phyloP scores from a whole-genome alignment of 2,329 filamentous ascomycete genomes.

The Torrubiellomyces zombiae region DNA sequence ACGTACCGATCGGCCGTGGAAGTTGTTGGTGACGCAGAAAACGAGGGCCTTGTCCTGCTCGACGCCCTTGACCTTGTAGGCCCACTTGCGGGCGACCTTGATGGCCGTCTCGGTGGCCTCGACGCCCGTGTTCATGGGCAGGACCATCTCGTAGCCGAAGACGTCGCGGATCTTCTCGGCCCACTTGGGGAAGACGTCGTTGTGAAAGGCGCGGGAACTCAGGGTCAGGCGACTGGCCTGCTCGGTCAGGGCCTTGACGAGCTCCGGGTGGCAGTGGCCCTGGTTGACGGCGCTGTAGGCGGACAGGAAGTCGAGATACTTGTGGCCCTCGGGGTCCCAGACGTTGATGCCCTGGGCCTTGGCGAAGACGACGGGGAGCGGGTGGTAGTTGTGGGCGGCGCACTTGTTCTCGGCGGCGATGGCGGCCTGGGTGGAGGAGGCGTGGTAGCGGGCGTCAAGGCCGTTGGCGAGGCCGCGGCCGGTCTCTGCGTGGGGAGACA shows the following conservation, averaged over 20 bases:
- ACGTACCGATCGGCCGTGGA: constrained; percentile 83
- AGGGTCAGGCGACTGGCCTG: constrained; percentile 82
- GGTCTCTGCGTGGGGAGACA: constrained; percentile 43
- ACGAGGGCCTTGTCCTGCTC: constrained; percentile 69
- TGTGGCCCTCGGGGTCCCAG: constrained; percentile 90
- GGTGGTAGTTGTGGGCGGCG: constrained; percentile 98
- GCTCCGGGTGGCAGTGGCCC: constrained; percentile 92
- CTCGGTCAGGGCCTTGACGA: constrained; percentile 76
- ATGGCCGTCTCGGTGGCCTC: constrained; percentile 92
- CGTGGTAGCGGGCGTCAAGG: constrained; percentile 41
- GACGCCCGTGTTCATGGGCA: constrained; percentile 96
- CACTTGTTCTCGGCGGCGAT: constrained; percentile 68
- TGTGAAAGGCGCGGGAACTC: constrained; percentile 91
- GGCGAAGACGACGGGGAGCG: constrained; percentile 84
- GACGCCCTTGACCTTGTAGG: constrained; percentile 89
- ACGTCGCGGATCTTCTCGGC: constrained; percentile 78
- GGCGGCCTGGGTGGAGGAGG: constrained; percentile 60
- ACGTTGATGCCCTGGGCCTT: constrained; percentile 72
- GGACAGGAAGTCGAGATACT: constrained; percentile 95
- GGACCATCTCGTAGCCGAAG: constrained; percentile 93
- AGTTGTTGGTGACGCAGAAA: constrained; percentile 78
- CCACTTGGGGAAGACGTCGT: constrained; percentile 94
- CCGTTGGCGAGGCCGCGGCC: constrained; percentile 11
- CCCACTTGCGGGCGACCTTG: constrained; percentile 95
- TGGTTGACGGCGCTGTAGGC: constrained; percentile 98